Evolutionary conservation across 164 flowering plant species (phyloP).

Genomic region (Santalum album): DNA sequence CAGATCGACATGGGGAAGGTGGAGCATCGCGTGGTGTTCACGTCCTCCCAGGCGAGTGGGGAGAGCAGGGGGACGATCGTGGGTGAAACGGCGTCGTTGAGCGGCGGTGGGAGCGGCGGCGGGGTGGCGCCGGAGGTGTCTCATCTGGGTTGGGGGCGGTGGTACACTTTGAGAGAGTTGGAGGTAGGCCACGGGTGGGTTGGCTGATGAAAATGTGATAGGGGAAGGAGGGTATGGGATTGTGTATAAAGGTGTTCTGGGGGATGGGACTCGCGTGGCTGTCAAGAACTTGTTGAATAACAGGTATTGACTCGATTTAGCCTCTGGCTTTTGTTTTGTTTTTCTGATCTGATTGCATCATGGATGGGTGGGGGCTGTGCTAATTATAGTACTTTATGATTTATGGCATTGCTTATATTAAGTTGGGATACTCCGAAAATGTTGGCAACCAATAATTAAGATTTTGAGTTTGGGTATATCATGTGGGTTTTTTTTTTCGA

Average conservation of each 20-base stretch:
- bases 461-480: too few species aligned
- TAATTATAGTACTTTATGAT: too few species aligned
- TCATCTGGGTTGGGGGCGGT: conserved; percentile 95
- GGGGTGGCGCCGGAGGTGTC: conserved; percentile 64
- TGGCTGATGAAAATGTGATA: conserved; percentile 88
- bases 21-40: conserved; percentile 76
- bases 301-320: too few species aligned
- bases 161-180: conserved; percentile 91
- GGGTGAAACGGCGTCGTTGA: conserved; percentile 47
- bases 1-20: conserved; percentile 84
- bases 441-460: too few species aligned
- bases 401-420: too few species aligned
- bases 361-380: too few species aligned
- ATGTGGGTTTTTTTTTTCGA: too few species aligned
- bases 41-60: conserved; percentile 55
- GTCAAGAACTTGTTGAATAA: conserved; percentile 90
- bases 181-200: conserved; percentile 81
- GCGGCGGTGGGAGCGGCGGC: conserved; percentile 29
- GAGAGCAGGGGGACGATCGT: conserved; percentile 59
- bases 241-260: conserved; percentile 72
- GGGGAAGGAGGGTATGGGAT: conserved; percentile 99
- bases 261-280: conserved; percentile 68
- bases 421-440: too few species aligned
- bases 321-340: too few species aligned
- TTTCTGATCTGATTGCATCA: too few species aligned